A percentile compares a stretch with the other conserved stretches of the same genome.
Conservation (phyloP, 176 grass and related monocot genomes). For the Oryza rufipogon region DNA sequence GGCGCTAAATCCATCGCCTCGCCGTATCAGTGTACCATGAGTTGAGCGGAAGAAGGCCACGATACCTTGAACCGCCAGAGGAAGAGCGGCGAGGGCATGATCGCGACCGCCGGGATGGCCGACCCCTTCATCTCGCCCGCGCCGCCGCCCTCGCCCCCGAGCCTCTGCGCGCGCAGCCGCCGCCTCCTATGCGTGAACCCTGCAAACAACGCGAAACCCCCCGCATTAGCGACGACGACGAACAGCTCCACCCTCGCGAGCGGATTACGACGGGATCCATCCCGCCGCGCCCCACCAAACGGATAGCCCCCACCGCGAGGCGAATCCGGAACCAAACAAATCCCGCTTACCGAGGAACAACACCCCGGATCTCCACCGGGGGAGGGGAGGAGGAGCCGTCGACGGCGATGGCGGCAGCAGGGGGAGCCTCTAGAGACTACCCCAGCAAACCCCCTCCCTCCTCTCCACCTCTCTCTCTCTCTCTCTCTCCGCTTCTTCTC, state of each 20-base stretch:
- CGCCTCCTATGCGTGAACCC: constrained; percentile 11
- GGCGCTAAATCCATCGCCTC: neutral
- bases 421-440: neutral
- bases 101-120: constrained; percentile 57
- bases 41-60: neutral
- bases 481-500: no score
- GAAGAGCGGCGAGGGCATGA: constrained; percentile 86
- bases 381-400: neutral
- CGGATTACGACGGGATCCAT: neutral
- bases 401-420: neutral
- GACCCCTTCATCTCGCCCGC: constrained; percentile 74
- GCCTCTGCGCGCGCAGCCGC: neutral
- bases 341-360: constrained; percentile 9
- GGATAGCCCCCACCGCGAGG: neutral
- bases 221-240: neutral
- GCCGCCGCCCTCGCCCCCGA: neutral
- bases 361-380: neutral
- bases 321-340: neutral
- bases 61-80: constrained; percentile 91
- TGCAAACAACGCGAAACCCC: neutral
- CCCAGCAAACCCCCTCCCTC: neutral
- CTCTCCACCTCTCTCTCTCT: neutral
- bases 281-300: neutral
- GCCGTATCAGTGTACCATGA: neutral
- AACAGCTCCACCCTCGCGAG: neutral